Evolutionary conservation across 2,329 filamentous ascomycete genomes (phyloP).

Genomic region (Ophiostoma tasmaniense): DNA sequence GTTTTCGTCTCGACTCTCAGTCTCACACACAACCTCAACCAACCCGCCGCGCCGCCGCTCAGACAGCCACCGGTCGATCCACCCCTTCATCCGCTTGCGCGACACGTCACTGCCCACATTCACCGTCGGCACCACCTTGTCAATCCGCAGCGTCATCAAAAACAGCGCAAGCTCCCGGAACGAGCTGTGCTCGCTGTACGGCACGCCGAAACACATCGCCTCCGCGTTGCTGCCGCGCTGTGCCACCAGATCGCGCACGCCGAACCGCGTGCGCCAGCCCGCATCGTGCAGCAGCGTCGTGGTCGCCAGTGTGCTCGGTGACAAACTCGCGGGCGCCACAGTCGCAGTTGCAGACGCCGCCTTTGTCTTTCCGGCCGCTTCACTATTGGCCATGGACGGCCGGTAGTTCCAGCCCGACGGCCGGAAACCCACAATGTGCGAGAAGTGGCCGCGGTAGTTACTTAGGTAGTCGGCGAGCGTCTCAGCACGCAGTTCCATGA

Average conservation of each 20-base stretch:
- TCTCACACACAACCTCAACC: constrained; percentile 36
- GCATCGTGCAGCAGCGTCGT: constrained; percentile 46
- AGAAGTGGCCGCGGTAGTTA: constrained; percentile 71
- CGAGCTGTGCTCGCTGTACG: constrained; percentile 91
- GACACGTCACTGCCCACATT: constrained; percentile 59
- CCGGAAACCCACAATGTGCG: constrained; percentile 79
- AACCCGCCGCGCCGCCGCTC: constrained; percentile 50
- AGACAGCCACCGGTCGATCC: constrained; percentile 54
- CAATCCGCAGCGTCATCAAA: constrained; percentile 76
- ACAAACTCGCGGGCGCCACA: constrained; percentile 48
- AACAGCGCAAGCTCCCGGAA: constrained; percentile 94
- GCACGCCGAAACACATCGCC: constrained; percentile 84
- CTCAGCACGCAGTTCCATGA: constrained; percentile 88
- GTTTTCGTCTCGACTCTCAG: constrained; percentile 17
- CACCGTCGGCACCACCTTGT: constrained; percentile 86
- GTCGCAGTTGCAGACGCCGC: background rate
- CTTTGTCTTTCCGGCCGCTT: background rate
- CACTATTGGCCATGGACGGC: constrained; percentile 32
- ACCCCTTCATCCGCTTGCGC: constrained; percentile 53
- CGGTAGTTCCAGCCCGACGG: constrained; percentile 93
- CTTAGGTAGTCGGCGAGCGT: constrained; percentile 85
- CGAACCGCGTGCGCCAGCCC: constrained; percentile 69
- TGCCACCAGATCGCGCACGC: constrained; percentile 61
- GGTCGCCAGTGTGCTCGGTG: constrained; percentile 42
- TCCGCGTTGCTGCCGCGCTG: constrained; percentile 77